Conservation (phyloP, 2,329 filamentous ascomycete genomes). For the Fusarium pseudonygamai region DNA sequence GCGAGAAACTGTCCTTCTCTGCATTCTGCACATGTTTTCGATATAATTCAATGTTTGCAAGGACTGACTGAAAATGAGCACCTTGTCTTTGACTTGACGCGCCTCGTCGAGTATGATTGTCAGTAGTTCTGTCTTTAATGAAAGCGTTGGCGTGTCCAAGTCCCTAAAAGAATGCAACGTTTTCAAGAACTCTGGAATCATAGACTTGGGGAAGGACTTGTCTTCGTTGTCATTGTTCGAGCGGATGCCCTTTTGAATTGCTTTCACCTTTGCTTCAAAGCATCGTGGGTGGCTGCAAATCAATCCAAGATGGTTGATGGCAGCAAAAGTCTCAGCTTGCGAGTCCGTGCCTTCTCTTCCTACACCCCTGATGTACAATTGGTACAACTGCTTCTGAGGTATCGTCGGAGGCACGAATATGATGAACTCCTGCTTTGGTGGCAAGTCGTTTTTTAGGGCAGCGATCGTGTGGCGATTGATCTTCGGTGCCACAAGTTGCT, state of each 20-base stretch:
- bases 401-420: conserved; percentile 76
- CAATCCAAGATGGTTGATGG: conserved; percentile 52
- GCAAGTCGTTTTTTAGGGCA: conserved; percentile 72
- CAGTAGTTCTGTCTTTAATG: conserved; percentile 75
- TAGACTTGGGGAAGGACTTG: conserved; percentile 37
- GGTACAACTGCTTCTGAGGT: conserved; percentile 72
- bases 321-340: conserved; percentile 47
- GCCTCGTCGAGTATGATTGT: conserved; percentile 74
- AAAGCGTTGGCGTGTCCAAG: conserved; percentile 61
- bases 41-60: conserved; percentile 76
- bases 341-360: background rate
- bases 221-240: background rate
- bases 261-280: conserved; percentile 51
- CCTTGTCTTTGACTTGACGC: conserved; percentile 71
- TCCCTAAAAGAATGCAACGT: conserved; percentile 51
- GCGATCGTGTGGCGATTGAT: conserved; percentile 77
- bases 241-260: conserved; percentile 2
- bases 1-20: conserved; percentile 61
- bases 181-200: conserved; percentile 45
- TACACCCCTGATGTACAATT: conserved; percentile 51
- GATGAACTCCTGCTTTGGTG: conserved; percentile 82
- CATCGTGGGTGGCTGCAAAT: conserved; percentile 64
- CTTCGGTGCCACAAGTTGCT: conserved; percentile 78
- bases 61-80: conserved; percentile 83
- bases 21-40: conserved; percentile 61